Conservation (phyloP, 306 rosid genomes). For the Cotoneaster glaucophyllus region DNA sequence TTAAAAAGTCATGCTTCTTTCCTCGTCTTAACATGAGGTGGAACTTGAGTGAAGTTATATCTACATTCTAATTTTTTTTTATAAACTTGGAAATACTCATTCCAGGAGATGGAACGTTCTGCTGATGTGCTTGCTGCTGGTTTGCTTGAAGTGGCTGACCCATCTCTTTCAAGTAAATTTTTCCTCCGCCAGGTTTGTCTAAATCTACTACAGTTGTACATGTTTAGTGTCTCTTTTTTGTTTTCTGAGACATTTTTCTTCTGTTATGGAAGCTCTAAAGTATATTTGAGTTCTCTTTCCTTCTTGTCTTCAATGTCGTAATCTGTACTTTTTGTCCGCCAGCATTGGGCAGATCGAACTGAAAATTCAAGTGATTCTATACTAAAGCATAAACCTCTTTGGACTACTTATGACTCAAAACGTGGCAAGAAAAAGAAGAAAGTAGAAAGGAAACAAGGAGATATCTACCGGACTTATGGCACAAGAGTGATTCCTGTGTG, state of each 20-base stretch:
- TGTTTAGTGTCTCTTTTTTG: neutral
- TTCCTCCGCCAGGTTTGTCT: slow-evolving; percentile 66
- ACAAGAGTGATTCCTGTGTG: slow-evolving; percentile 99
- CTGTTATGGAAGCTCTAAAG: neutral
- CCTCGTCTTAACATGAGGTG: neutral
- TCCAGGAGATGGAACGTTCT: slow-evolving; percentile 95
- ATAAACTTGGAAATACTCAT: slow-evolving; percentile 16
- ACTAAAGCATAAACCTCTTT: slow-evolving; percentile 91
- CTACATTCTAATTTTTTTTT: neutral
- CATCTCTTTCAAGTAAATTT: slow-evolving; percentile 83
- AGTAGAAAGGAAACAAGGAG: slow-evolving; percentile 61
- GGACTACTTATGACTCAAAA: slow-evolving; percentile 77
- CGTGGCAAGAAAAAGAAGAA: slow-evolving; percentile 46
- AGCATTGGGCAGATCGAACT: slow-evolving; percentile 74
- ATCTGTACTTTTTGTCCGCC: slow-evolving; percentile 7
- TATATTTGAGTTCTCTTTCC: slow-evolving; percentile 1
- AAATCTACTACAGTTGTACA: neutral
- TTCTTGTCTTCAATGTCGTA: slow-evolving; percentile 3
- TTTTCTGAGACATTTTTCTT: neutral
- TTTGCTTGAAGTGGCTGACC: slow-evolving; percentile 96
- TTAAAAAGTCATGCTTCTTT: neutral
- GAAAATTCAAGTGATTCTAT: slow-evolving; percentile 64
- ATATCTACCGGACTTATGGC: slow-evolving; percentile 79
- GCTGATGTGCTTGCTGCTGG: slow-evolving; percentile 97
- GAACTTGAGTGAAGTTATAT: neutral